These are phyloP conservation scores for Boechera divaricarpa DNA, from an alignment of 345 rosid genomes.

Conservation along the genomic window DNA sequence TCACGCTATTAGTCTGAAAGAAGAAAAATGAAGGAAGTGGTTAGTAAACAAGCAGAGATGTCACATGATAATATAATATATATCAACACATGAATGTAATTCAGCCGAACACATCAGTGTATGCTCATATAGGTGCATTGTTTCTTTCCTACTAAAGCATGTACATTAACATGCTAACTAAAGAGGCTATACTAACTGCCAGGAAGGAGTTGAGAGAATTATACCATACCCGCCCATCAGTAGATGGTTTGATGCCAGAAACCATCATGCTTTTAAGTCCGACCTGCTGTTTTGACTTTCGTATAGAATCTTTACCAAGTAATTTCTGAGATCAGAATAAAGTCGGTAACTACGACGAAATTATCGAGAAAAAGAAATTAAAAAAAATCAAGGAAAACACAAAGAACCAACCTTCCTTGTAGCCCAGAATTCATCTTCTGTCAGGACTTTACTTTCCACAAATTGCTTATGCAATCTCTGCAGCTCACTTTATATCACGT, in stretches of 20 bases:
- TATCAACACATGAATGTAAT: not conserved
- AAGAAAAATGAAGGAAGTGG: not conserved
- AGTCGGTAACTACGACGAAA: conserved; percentile 27
- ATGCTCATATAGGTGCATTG: conserved; percentile 1
- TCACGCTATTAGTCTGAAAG: conserved; percentile 89
- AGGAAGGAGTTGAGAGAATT: conserved; percentile 28
- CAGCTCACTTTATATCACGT: conserved; percentile 38
- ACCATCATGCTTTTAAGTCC: conserved; percentile 93
- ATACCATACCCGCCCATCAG: conserved; percentile 83
- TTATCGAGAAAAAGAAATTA: conserved; percentile 2
- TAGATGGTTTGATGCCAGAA: conserved; percentile 73
- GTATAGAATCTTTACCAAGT: conserved; percentile 66
- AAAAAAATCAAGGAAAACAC: conserved; percentile 23
- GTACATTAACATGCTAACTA: conserved; percentile 12
- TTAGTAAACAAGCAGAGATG: conserved; percentile 1
- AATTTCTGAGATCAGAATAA: conserved; percentile 60
- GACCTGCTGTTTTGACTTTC: conserved; percentile 71
- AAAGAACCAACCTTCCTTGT: conserved; percentile 72
- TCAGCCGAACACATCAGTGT: conserved; percentile 3
- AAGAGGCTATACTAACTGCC: not conserved
- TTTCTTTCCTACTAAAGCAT: conserved; percentile 1
- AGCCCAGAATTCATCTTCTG: conserved; percentile 87
- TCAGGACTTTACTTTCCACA: conserved; percentile 41
- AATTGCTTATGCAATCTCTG: conserved; percentile 44
- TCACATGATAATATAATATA: not conserved